These are phyloP conservation scores for Stromatinia cepivora DNA, from an alignment of 2,329 filamentous ascomycete genomes.

Conservation along the genomic window DNA sequence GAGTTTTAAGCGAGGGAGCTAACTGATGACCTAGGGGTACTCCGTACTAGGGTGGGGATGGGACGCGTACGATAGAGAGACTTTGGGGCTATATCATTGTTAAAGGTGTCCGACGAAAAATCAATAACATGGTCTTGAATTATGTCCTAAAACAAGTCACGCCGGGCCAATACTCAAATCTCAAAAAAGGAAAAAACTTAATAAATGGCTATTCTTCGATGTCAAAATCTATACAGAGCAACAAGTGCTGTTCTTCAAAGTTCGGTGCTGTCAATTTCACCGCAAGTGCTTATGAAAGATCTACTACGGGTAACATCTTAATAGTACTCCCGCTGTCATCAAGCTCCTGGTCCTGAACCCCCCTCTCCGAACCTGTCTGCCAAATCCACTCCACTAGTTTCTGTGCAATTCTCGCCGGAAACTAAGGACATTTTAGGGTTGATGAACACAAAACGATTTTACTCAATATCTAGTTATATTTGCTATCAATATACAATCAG, in stretches of 20 bases:
- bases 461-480: too few species aligned
- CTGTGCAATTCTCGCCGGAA: not conserved
- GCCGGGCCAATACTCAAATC: not conserved
- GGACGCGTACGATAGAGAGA: not conserved
- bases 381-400: not conserved
- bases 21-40: not conserved
- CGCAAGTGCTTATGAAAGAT: not conserved
- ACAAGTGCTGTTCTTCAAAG: not conserved
- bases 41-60: not conserved
- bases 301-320: not conserved
- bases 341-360: not conserved
- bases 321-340: not conserved
- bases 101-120: too few species aligned
- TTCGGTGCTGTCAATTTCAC: not conserved
- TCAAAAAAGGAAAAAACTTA: not conserved
- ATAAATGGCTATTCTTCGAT: not conserved
- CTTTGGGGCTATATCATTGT: not conserved
- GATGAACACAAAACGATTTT: not conserved
- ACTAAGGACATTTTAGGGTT: fast-evolving
- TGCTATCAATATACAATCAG: too few species aligned
- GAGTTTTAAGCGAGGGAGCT: conserved; percentile 1
- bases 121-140: too few species aligned
- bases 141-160: too few species aligned
- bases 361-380: not conserved
- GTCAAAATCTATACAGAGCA: not conserved